Evolutionary conservation across 169 alveolate species (phyloP), one percentile per base, ranked within the genome.

Genomic region (Cryptosporidium andersoni): DNA sequence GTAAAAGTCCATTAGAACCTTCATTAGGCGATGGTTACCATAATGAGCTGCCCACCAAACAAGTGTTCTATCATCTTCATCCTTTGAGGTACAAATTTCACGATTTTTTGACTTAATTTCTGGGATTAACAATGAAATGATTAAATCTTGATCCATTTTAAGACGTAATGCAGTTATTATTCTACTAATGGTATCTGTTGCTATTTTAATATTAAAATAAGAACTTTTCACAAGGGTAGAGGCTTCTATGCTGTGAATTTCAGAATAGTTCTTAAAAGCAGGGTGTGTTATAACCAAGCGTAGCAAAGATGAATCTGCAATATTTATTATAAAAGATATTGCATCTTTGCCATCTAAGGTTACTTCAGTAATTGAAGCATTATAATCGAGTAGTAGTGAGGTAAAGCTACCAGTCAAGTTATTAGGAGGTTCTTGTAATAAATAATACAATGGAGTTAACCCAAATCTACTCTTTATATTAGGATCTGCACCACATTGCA

Each of bases 321-420:
- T 58, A 6, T 58, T 64, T 42, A 74, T 74, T 25, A 74, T 34
- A 74, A 74, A 74, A 11, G 85, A 74, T 37, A 74, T 62, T 2
- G 85, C 66, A 53, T 74, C 85, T 40, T 74, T 74, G 1, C 74
- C 85, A 6, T 74, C 85, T 39, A 58, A 43, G 2, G 85, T 74
- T 25, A 74, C 11, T 14, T 74, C 85, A 43, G 85, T 74, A 5
- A 74, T 62, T 5, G 85, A 74, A 9, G 85, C 56, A 48, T 63
- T 63, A 12, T 74, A 74, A 58, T 74, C 85, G 34, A 74, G 45
- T 14, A 74, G 43, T 0, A 74, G 37, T 42, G 55, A 66, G 12
- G 60, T 12, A 34, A 74, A 74, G 4, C 60, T 68, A 6, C 60
- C 85, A 2, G 85, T 74, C 25, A 16, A 47, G 9, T 60, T 42